Evolutionary conservation across 140 eudicot species (phyloP), one percentile per base, ranked within the genome.

Genomic region (Eryngium alpinum): DNA sequence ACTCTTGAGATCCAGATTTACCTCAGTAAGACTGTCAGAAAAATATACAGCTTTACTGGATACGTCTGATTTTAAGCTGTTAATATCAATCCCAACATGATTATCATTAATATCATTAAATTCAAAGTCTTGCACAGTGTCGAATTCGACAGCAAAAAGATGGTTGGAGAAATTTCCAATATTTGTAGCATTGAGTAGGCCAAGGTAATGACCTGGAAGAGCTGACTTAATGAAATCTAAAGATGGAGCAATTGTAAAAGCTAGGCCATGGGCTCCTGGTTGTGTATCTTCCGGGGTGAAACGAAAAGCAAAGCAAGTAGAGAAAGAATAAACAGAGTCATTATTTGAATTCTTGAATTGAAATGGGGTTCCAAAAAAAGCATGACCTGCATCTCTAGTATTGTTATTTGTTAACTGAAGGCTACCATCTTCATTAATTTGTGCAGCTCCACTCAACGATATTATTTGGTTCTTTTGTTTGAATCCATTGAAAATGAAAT

Each of bases 41-140:
- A 46, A 75, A 21, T 75, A 75, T 15, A 59, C 62, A 75, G 34
- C 79, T 75, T 46, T 75, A 28, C 38, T 29, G 28, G 79, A 46
- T 46, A 46, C 25, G 21, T 5, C 86, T 0, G 94, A 90, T 12
- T 62, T 87, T 0, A 90, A 69, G 18, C 90, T 73, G 73, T 89
- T 90, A 15, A 91, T 75, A 79, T 90, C 89, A 7, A 91, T 79
- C 6, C 97, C 97, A 9, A 90, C 83, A 77, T 91, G 94, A n/a
- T 92, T 87, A 72, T 84, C 81, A 62, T 88, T 86, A 10, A 85
- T 88, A 63, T 91, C 97, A 13, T 80, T 80, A 1, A 91, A 88
- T 63, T 89, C 90, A 1, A 81, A 28, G 83, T 81, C 89, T 75
- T 75, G 70, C 24, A 88, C 81, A 9, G 97, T 89, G 29, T 91